phyloP scores from a whole-genome alignment of 768 basidiomycete species.

The Podaxis pistillaris region DNA sequence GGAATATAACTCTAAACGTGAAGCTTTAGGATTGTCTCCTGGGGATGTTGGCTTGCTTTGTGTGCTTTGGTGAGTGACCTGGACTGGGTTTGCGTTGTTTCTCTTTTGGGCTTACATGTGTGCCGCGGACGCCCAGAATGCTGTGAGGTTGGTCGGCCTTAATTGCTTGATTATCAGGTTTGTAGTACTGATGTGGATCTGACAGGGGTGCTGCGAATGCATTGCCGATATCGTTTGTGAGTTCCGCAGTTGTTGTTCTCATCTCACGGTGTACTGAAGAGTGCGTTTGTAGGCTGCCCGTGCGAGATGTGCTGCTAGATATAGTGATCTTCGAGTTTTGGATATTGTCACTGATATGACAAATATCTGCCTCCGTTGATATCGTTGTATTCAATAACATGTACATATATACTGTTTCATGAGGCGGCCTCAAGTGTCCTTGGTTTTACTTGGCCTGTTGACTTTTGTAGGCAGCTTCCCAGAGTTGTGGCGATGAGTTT shows the following conservation, averaged over 20 bases:
- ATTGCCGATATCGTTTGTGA: neutral
- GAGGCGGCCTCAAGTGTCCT: too few relatives aligned
- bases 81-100: neutral
- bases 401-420: too few relatives aligned
- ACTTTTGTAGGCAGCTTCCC: too few relatives aligned
- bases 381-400: neutral
- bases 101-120: neutral
- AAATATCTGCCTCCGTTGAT: neutral
- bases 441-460: too few relatives aligned
- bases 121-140: neutral
- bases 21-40: neutral
- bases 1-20: neutral
- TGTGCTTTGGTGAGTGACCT: neutral
- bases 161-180: neutral
- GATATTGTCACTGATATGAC: neutral
- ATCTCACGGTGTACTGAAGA: neutral
- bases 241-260: neutral
- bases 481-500: too few relatives aligned
- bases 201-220: neutral
- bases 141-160: neutral
- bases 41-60: neutral
- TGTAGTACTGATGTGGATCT: neutral
- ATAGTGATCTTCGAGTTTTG: neutral
- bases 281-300: neutral
- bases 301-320: neutral